Evolutionary conservation across 371 early-diverging fungal genomes (phyloP), one percentile per base, ranked within the genome.

Genomic region (Phascolomyces articulosus): DNA sequence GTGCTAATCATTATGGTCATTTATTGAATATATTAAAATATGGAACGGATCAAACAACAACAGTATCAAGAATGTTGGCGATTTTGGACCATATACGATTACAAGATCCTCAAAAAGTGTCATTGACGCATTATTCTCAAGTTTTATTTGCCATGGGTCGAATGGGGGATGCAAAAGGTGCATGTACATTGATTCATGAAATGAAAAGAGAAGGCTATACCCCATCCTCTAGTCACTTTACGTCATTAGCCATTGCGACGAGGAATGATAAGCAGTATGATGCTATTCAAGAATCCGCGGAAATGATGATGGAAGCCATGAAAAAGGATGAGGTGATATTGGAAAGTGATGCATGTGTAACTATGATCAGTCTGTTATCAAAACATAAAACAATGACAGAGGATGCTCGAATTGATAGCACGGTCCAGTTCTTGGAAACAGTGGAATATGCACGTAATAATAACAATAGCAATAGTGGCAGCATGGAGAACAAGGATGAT

Each of bases 11-110:
- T 47, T 82, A 79, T 60, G 75, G 75, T 13, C 67, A 69, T 40
- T 59, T 82, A 40, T 56, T 82, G n/a, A 64, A 72, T 23, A 70
- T 71, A 1, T 38, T 82, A 49, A 82, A 77, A 60, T 73, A 71
- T 41, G 69, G 69, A 3, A 56, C 67, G 28, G 58, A 41, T 11
- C 38, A 48, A 1, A 31, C 57, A 1, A 31, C 57, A 29, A 54
- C 65, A 3, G 49, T 70, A 1, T 20, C 59, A 13, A 67, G 62
- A 1, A 68, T 79, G 70, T 24, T 77, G 28, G 27, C 55, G 1
- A 62, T 82, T 10, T 53, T 77, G 40, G 65, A 71, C n/a, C 64
- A 73, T 26, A 77, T 79, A 51, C 69, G 63, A n/a, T 77, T 79
- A 51, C 69, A 60, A n/a, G 23, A 51, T 53, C 54, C 34, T 11